Evolutionary conservation across 768 basidiomycete genomes (phyloP), one percentile per base, ranked within the genome.

Genomic region (Mycena capillaripes): DNA sequence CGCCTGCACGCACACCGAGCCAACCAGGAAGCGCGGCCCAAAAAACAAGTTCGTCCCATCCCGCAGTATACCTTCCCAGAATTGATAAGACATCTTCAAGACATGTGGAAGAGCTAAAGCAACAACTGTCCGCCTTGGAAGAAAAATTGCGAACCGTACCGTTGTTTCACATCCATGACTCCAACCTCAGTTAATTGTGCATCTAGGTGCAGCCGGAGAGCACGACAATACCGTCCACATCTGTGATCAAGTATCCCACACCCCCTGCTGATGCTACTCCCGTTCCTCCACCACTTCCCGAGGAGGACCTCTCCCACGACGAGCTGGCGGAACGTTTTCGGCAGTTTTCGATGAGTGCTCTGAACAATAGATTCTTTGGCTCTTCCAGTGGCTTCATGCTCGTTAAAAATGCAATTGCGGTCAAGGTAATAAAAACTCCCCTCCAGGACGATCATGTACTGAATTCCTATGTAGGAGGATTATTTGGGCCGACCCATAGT

Each of bases 1-100:
- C 2, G 82, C 86, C 44, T 92, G 91, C 76, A 89, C 86, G 4
- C 91, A 92, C 74, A 75, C 86, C 40, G 86, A 87, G 71, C 87
- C 87, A n/a, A 82, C 86, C 23, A 56, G 62, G 12, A 75, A 75
- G 48, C 66, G 74, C n/a, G 74, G 74, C 14, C 74, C 74, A 0
- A 75, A 90, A 89, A 84, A 90, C 89, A 77, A 78, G 77, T 78
- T 16, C 52, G 52, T 60, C 50, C 34, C 5, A 12, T 55, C 5
- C 23, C 10, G 27, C 40, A 40, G 36, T 36, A 14, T 27, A 16
- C 17, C 69, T 25, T 58, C 46, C 3, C n/a, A 48, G 38, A 32
- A 36, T 38, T 52, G 7, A 46, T 34, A 68, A 84, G 83, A 58
- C 84, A 84, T 58, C 82, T 84, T 44, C 30, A 68, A 84, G 83